Percentiles rank a stretch among this genome's conserved stretches.
phyloP scores from a whole-genome alignment of 805 yeast genomes.

The Maudiozyma pseudohumilis region DNA sequence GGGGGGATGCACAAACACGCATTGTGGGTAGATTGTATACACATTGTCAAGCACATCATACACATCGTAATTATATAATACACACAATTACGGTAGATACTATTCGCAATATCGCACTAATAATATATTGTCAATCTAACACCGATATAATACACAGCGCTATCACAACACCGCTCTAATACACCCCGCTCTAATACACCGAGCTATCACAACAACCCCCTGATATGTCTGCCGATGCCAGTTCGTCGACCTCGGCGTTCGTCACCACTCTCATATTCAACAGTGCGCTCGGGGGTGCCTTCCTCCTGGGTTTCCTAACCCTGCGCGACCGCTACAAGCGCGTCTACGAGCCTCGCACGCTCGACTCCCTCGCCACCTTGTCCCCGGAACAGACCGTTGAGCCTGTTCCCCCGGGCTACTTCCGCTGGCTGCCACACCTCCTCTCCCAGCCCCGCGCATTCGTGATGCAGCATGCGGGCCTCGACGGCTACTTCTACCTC shows the following conservation, averaged over 20 bases:
- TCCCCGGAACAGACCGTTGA: conserved; percentile 47
- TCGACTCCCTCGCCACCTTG: conserved; percentile 28
- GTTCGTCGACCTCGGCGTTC: conserved; percentile 67
- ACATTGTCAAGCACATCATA: too few species aligned
- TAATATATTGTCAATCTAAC: too few species aligned
- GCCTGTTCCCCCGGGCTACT: conserved; percentile 53
- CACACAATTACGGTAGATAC: too few species aligned
- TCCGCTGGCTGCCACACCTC: conserved; percentile 47
- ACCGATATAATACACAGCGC: not conserved
- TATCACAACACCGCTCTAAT: not conserved
- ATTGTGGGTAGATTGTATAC: too few species aligned
- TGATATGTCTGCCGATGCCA: conserved; percentile 15
- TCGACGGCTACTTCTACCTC: conserved; percentile 69
- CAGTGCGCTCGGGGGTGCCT: conserved; percentile 47
- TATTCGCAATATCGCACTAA: too few species aligned
- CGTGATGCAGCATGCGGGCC: conserved; percentile 57
- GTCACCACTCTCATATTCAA: conserved; percentile 64
- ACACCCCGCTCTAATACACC: not conserved
- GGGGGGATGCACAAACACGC: too few species aligned
- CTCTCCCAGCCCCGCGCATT: conserved; percentile 48
- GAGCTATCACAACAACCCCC: not conserved
- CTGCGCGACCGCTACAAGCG: conserved; percentile 56
- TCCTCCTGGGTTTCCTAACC: conserved; percentile 48
- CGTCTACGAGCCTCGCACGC: conserved; percentile 74
- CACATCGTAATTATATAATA: too few species aligned